Conservation (phyloP, 2,329 filamentous ascomycete species). For the Hymenoscyphus scutula region DNA sequence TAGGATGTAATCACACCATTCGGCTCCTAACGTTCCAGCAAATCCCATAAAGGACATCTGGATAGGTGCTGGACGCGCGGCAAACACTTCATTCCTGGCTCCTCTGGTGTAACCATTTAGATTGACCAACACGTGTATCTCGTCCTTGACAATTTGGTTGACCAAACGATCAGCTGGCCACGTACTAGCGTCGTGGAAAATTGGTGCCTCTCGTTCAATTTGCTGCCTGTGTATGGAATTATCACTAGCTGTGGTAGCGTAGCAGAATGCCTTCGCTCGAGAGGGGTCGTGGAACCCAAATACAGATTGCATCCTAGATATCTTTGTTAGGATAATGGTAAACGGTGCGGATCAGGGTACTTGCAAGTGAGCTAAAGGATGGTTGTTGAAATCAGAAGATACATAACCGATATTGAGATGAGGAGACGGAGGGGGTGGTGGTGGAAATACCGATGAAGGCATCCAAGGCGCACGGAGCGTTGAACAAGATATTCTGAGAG, state of each 20-base stretch:
- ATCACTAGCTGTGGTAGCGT: conserved; percentile 91
- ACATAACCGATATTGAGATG: conserved; percentile 92
- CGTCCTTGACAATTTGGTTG: conserved; percentile 79
- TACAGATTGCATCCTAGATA: conserved; percentile 83
- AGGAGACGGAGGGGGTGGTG: conserved; percentile 77
- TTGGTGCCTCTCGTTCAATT: conserved; percentile 87
- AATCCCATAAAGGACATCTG: conserved; percentile 99
- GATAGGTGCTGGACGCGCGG: conserved; percentile 87
- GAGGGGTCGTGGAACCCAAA: conserved; percentile 81
- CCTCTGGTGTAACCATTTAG: conserved; percentile 97
- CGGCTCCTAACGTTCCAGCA: conserved; percentile 88
- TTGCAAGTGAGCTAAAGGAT: conserved; percentile 85
- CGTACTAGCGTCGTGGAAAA: conserved; percentile 82
- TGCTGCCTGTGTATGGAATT: conserved; percentile 84
- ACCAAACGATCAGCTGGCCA: conserved; percentile 86
- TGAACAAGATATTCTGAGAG: conserved; percentile 85
- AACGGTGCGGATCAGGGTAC: conserved; percentile 31
- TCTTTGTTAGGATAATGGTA: conserved; percentile 6
- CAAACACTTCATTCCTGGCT: conserved; percentile 96
- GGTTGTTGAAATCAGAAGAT: conserved; percentile 98
- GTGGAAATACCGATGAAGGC: conserved; percentile 74
- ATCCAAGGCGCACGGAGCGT: conserved; percentile 87
- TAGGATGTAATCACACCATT: conserved; percentile 98
- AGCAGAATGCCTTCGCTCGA: conserved; percentile 84
- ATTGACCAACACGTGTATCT: conserved; percentile 93